Conservation (phyloP, 345 rosid species). For the Streptanthus diversifolius region DNA sequence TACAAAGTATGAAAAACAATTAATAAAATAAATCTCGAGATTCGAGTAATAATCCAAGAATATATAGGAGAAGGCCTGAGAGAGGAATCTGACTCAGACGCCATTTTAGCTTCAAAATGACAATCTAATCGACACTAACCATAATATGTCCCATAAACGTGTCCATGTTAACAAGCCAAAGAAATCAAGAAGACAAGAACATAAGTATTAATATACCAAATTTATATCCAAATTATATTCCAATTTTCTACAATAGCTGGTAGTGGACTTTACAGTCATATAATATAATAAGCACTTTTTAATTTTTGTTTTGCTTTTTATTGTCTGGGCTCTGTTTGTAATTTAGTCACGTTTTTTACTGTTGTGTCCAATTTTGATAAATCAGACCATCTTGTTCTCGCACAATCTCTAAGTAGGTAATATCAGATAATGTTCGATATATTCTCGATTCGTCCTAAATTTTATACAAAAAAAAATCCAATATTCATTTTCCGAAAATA, state of each 20-base stretch:
- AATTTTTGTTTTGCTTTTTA: not conserved
- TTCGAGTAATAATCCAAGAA: not conserved
- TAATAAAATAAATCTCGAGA: not conserved
- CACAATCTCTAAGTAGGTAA: not conserved
- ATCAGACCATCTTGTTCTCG: not conserved
- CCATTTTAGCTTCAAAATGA: conserved; percentile 8
- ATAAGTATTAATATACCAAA: not conserved
- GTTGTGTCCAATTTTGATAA: not conserved
- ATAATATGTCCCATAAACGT: not conserved
- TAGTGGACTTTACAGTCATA: conserved; percentile 27
- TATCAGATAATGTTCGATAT: conserved; percentile 7
- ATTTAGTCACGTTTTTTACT: not conserved
- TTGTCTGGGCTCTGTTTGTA: not conserved
- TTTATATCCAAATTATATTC: not conserved
- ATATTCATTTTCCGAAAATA: not conserved
- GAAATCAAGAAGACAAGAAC: not conserved
- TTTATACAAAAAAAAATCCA: not conserved
- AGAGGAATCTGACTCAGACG: conserved; percentile 30
- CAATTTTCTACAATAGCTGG: not conserved
- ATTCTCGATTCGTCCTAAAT: not conserved
- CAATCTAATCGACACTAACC: not conserved
- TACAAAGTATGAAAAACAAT: not conserved
- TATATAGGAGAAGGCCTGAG: not conserved
- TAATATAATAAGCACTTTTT: not conserved
- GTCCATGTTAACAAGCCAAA: conserved; percentile 12